phyloP scores from a whole-genome alignment of 768 basidiomycete genomes.

The Hortiboletus campestris region DNA sequence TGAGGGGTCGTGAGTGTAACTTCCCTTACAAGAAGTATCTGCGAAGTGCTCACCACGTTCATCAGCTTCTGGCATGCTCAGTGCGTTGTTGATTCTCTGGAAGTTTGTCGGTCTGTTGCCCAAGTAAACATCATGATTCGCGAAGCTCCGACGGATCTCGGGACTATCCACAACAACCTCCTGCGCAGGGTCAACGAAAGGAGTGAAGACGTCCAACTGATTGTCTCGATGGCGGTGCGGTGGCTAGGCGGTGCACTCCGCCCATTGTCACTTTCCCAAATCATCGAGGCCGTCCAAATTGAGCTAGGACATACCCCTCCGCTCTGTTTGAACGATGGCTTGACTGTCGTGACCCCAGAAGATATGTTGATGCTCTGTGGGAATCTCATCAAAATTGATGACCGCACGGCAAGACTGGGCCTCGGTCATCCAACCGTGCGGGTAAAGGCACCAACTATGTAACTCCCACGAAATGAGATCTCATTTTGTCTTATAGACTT shows the following conservation, averaged over 20 bases:
- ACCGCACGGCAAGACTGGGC: slow-evolving; percentile 17
- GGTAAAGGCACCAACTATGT: slow-evolving; percentile 13
- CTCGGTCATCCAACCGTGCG: slow-evolving; percentile 24
- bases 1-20: slow-evolving; percentile 21
- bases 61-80: slow-evolving; percentile 30
- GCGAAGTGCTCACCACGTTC: neutral
- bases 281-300: slow-evolving; percentile 30
- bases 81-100: slow-evolving; percentile 27
- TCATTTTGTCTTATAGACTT: slow-evolving; percentile 16
- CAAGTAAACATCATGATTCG: slow-evolving; percentile 21
- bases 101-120: slow-evolving; percentile 24
- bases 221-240: slow-evolving; percentile 22
- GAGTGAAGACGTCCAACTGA: slow-evolving; percentile 22
- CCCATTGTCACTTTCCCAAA: slow-evolving; percentile 24
- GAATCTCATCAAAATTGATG: slow-evolving; percentile 27
- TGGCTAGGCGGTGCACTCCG: slow-evolving; percentile 30
- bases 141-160: slow-evolving; percentile 19
- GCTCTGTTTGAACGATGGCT: slow-evolving; percentile 23
- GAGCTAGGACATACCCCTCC: slow-evolving; percentile 22
- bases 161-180: slow-evolving; percentile 21
- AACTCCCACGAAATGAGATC: neutral
- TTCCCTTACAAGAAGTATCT: neutral
- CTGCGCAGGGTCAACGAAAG: slow-evolving; percentile 22
- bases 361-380: slow-evolving; percentile 29
- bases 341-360: slow-evolving; percentile 24